phyloP scores from a whole-genome alignment of 305 asterid species.

The Striga hermonthica region DNA sequence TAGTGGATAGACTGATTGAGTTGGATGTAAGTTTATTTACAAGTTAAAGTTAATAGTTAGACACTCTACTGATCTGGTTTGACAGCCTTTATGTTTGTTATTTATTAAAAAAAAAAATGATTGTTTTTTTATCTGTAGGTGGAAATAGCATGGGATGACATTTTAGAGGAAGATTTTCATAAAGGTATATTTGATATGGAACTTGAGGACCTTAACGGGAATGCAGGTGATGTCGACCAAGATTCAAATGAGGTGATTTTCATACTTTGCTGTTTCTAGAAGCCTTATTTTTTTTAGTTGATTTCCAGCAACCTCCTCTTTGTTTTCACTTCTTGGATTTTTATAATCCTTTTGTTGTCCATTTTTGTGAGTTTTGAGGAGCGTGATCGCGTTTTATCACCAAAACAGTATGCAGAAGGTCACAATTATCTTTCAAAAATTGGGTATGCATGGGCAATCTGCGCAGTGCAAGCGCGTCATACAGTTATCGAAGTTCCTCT shows the following conservation, averaged over 20 bases:
- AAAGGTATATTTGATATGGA: conserved; percentile 87
- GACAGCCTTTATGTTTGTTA: too few relatives aligned
- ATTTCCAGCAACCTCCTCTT: conserved; percentile 5
- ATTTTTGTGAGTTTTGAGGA: not conserved
- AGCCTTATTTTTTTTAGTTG: conserved; percentile 14
- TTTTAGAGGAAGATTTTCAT: conserved; percentile 67
- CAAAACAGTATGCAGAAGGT: not conserved
- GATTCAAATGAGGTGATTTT: conserved; percentile 55
- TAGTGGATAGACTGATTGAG: conserved; percentile 69
- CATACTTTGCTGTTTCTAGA: conserved; percentile 3
- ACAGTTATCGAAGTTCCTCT: not conserved
- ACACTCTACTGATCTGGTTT: not conserved
- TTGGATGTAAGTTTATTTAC: conserved; percentile 70
- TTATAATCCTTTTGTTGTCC: not conserved
- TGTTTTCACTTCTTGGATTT: not conserved
- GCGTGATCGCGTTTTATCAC: not conserved
- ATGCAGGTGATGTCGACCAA: conserved; percentile 43
- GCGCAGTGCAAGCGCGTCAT: not conserved
- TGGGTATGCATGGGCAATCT: conserved; percentile 1
- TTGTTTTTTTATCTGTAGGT: conserved; percentile 44
- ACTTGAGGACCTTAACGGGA: conserved; percentile 71
- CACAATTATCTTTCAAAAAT: not conserved
- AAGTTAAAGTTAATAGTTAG: conserved; percentile 1
- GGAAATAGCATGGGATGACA: conserved; percentile 81
- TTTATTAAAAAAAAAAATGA: too few relatives aligned